Conservation (phyloP, 2,329 filamentous ascomycete genomes). For the Pseudocercospora fijiensis region DNA sequence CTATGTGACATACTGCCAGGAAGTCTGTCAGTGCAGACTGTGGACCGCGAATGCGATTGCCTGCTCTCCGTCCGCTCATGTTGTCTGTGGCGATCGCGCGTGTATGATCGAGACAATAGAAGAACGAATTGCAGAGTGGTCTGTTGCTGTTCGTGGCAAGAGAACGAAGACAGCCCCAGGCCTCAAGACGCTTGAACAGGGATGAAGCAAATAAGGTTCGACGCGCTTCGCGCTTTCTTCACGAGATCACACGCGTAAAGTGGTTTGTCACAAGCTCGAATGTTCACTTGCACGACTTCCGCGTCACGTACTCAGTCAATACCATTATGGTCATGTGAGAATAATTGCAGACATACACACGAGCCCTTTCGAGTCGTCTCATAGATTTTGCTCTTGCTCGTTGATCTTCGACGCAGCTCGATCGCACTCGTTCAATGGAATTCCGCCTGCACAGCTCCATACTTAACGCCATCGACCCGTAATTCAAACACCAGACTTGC, state of each 20-base stretch:
- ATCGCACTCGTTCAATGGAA: slow-evolving; percentile 57
- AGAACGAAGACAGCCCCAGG: not conserved
- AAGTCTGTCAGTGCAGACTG: slow-evolving; percentile 69
- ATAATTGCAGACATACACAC: too few relatives aligned
- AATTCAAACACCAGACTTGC: slow-evolving; percentile 74
- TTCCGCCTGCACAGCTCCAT: slow-evolving; percentile 74
- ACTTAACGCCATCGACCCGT: slow-evolving; percentile 73
- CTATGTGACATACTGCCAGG: slow-evolving; percentile 54
- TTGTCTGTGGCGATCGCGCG: not conserved
- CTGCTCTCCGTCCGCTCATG: slow-evolving; percentile 40
- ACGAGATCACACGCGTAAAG: slow-evolving; percentile 8
- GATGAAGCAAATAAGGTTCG: not conserved
- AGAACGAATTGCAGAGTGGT: not conserved
- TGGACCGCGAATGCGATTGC: slow-evolving; percentile 56
- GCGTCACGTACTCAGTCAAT: not conserved
- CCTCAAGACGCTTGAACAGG: not conserved
- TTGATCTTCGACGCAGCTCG: not conserved
- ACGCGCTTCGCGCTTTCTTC: slow-evolving; percentile 2
- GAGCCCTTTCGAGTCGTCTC: not conserved
- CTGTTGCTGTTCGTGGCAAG: not conserved
- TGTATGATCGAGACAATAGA: not conserved
- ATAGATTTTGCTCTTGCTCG: not conserved
- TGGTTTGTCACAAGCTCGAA: not conserved
- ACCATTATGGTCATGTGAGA: too few relatives aligned
- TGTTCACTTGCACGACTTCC: not conserved